Conservation (phyloP, 768 basidiomycete species). For the Rhodocollybia butyracea region DNA sequence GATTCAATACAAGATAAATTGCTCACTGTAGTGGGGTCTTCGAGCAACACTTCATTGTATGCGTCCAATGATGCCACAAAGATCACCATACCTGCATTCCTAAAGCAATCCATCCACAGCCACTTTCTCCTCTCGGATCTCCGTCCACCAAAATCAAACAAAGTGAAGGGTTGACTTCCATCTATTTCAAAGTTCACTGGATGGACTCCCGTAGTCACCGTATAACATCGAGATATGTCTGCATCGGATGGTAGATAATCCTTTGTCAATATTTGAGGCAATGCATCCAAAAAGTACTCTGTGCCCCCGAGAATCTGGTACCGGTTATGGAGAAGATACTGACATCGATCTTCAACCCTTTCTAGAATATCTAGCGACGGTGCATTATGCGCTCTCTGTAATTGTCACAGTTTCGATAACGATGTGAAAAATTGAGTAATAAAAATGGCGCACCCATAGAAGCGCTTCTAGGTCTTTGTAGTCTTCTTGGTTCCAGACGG, state of each 20-base stretch:
- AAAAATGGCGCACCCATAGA: too few relatives aligned
- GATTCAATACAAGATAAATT: background rate
- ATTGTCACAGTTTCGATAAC: too few relatives aligned
- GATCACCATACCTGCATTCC: conserved; percentile 89
- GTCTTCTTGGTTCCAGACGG: too few relatives aligned
- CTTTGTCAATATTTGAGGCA: conserved; percentile 85
- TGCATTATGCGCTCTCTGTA: too few relatives aligned
- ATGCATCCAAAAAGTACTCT: background rate
- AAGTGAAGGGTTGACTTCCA: conserved; percentile 87
- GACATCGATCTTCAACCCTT: too few relatives aligned
- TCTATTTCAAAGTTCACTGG: conserved; percentile 96
- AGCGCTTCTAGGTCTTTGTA: too few relatives aligned
- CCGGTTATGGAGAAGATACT: too few relatives aligned
- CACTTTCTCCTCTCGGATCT: conserved; percentile 79
- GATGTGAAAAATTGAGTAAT: too few relatives aligned
- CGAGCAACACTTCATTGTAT: conserved; percentile 96
- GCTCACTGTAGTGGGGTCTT: conserved; percentile 88
- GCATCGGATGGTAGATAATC: conserved; percentile 95
- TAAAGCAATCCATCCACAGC: conserved; percentile 90
- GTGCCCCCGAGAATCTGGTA: background rate
- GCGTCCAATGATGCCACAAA: conserved; percentile 92
- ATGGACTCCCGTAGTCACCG: conserved; percentile 97
- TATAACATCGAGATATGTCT: conserved; percentile 89
- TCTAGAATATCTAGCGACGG: too few relatives aligned
- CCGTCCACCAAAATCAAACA: conserved; percentile 91